Evolutionary conservation across 2,329 filamentous ascomycete species (phyloP).

Genomic region (Magnaporthales sp.): DNA sequence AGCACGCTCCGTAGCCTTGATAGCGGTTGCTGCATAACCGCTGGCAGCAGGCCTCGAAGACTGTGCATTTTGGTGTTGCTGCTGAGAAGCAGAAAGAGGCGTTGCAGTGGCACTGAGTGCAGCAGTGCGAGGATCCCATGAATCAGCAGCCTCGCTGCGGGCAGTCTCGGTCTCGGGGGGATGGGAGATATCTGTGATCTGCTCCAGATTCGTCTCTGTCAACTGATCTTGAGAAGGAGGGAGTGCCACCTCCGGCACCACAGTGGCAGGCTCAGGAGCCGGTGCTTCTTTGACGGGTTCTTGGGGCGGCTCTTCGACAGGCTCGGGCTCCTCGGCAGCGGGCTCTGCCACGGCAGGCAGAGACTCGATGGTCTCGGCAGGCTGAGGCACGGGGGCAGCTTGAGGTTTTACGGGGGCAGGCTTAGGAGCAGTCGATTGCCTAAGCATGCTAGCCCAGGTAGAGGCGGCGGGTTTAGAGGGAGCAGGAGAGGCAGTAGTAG

Average conservation of each 20-base stretch:
- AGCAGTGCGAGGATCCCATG: slow-evolving; percentile 62
- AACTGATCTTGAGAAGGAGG: slow-evolving; percentile 72
- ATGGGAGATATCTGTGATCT: slow-evolving; percentile 72
- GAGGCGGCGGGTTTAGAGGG: slow-evolving; percentile 25
- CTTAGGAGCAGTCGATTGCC: slow-evolving; percentile 49
- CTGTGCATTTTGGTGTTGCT: slow-evolving; percentile 54
- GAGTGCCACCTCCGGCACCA: slow-evolving; percentile 46
- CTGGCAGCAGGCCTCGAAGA: slow-evolving; percentile 52
- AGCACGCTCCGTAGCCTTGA: slow-evolving; percentile 63
- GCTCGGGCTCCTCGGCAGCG: slow-evolving; percentile 26
- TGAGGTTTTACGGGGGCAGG: slow-evolving; percentile 42
- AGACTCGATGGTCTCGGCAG: slow-evolving; percentile 36
- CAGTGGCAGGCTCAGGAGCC: slow-evolving; percentile 18
- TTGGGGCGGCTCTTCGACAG: slow-evolving; percentile 18
- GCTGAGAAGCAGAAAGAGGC: slow-evolving; percentile 55
- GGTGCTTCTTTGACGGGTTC: slow-evolving; percentile 22
- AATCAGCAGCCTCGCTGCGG: slow-evolving; percentile 83
- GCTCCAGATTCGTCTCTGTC: slow-evolving; percentile 87
- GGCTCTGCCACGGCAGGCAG: slow-evolving; percentile 32
- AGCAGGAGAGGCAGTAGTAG: slow-evolving; percentile 26
- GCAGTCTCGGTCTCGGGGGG: slow-evolving; percentile 73
- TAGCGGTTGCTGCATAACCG: slow-evolving; percentile 71
- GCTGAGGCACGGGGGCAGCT: slow-evolving; percentile 36
- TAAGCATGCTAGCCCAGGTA: slow-evolving; percentile 71
- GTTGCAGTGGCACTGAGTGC: slow-evolving; percentile 54